Evolutionary conservation across 1,284 basidiomycete genomes (phyloP).

Genomic region (Trichosporon inkin): DNA sequence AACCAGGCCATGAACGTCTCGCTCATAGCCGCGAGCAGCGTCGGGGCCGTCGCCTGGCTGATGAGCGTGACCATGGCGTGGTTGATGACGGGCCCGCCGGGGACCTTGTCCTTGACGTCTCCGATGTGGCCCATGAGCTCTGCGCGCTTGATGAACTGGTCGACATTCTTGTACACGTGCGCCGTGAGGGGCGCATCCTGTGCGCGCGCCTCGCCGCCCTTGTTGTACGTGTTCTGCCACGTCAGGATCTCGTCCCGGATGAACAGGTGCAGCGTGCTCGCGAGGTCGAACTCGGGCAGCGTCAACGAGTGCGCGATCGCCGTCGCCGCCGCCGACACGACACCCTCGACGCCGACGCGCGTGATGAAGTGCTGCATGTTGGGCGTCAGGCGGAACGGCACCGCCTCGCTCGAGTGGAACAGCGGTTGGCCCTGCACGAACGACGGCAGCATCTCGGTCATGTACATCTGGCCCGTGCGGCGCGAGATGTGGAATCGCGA

Average conservation of each 20-base stretch:
- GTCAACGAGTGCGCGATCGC: conserved; percentile 86
- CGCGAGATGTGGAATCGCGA: conserved; percentile 84
- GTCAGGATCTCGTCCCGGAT: conserved; percentile 71
- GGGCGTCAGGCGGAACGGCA: conserved; percentile 95
- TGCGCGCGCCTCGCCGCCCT: conserved; percentile 37
- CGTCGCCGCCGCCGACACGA: conserved; percentile 80
- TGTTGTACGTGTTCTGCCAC: conserved; percentile 49
- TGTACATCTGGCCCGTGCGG: conserved; percentile 80
- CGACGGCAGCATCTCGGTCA: conserved; percentile 80
- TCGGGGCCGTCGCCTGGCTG: conserved; percentile 56
- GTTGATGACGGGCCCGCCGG: conserved; percentile 57
- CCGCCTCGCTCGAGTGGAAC: conserved; percentile 74
- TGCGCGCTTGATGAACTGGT: conserved; percentile 61
- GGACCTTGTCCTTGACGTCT: conserved; percentile 68
- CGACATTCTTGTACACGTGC: conserved; percentile 68
- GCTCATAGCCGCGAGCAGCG: conserved; percentile 53
- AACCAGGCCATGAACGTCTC: conserved; percentile 82
- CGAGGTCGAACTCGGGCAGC: conserved; percentile 74
- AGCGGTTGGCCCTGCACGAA: conserved; percentile 59
- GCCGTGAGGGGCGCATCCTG: conserved; percentile 65
- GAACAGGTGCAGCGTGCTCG: conserved; percentile 56
- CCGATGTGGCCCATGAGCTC: conserved; percentile 45
- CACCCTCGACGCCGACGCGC: conserved; percentile 82
- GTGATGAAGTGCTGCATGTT: conserved; percentile 94
- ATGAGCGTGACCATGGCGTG: conserved; percentile 83